phyloP scores from a whole-genome alignment of 805 yeast genomes.

The Ogataea methylovora region DNA sequence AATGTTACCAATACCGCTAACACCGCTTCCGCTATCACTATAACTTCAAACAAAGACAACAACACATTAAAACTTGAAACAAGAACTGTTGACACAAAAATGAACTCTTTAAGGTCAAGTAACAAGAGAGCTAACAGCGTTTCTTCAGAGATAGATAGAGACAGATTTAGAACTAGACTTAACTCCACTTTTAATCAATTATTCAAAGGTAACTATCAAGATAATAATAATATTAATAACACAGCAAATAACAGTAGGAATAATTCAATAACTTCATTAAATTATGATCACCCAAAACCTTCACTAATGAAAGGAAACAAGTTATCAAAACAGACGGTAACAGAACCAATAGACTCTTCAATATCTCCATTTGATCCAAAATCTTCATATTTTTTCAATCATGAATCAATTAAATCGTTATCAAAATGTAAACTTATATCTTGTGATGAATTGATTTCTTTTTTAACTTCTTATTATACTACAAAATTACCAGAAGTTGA shows the following conservation, averaged over 20 bases:
- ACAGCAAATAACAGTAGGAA: conserved; percentile 1
- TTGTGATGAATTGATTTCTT: conserved; percentile 17
- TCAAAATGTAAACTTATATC: conserved; percentile 15
- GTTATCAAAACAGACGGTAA: neutral
- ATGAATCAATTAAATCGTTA: conserved; percentile 8
- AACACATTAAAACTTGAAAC: too few species aligned
- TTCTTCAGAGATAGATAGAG: conserved; percentile 19
- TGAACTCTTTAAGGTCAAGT: conserved; percentile 7
- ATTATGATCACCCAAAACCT: conserved; percentile 1
- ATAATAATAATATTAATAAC: conserved; percentile 8
- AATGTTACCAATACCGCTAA: too few species aligned
- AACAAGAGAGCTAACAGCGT: conserved; percentile 22
- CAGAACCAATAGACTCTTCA: neutral
- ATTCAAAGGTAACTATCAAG: too few species aligned
- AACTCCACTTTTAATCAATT: too few species aligned
- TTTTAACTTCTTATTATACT: conserved; percentile 14
- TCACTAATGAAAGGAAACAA: too few species aligned
- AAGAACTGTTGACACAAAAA: too few species aligned
- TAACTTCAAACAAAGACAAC: too few species aligned
- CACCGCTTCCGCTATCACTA: too few species aligned
- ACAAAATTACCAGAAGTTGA: conserved; percentile 52
- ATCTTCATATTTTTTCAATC: conserved; percentile 12
- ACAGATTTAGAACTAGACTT: conserved; percentile 18
- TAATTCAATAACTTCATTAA: conserved; percentile 4
- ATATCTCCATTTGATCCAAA: conserved; percentile 12